phyloP scores from a whole-genome alignment of 805 yeast genomes.

The Cyberlindnera euphorbiae region DNA sequence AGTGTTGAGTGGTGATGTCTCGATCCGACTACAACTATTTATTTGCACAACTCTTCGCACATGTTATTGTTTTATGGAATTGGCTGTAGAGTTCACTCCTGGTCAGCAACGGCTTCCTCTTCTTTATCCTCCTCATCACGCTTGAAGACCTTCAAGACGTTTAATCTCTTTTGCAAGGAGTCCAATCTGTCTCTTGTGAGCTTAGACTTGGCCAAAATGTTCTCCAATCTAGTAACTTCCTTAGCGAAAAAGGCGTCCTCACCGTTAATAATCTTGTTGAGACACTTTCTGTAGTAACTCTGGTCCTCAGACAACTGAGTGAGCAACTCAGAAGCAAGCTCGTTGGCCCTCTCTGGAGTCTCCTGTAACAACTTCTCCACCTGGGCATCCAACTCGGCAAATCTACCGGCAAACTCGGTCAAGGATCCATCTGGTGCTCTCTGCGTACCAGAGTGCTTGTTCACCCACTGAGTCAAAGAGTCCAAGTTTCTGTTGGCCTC shows the following conservation, averaged over 20 bases:
- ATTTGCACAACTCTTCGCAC: not conserved
- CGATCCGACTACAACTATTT: not conserved
- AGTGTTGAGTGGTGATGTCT: slow-evolving; percentile 45
- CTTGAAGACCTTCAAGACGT: slow-evolving; percentile 35
- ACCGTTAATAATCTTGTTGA: slow-evolving; percentile 41
- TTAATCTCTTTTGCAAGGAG: slow-evolving; percentile 44
- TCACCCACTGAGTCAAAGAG: slow-evolving; percentile 53
- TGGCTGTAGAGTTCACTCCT: too few species aligned
- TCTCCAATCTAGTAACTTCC: slow-evolving; percentile 41
- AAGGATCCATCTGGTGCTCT: slow-evolving; percentile 36
- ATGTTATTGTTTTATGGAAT: not conserved
- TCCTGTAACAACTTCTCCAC: slow-evolving; percentile 26
- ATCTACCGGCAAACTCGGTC: slow-evolving; percentile 24
- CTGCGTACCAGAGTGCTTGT: slow-evolving; percentile 30
- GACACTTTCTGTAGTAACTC: slow-evolving; percentile 46
- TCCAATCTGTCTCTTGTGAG: slow-evolving; percentile 41
- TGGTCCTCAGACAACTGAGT: slow-evolving; percentile 19
- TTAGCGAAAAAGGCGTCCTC: slow-evolving; percentile 35
- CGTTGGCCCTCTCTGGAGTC: slow-evolving; percentile 18
- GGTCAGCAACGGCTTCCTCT: too few species aligned
- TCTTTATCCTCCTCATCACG: not conserved
- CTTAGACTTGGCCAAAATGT: slow-evolving; percentile 29
- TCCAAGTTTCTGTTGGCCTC: slow-evolving; percentile 42
- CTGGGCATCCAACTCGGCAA: slow-evolving; percentile 15
- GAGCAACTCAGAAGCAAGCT: slow-evolving; percentile 31